phyloP scores from a whole-genome alignment of 116 monocot genomes.

The Phalaenopsis hybrid region DNA sequence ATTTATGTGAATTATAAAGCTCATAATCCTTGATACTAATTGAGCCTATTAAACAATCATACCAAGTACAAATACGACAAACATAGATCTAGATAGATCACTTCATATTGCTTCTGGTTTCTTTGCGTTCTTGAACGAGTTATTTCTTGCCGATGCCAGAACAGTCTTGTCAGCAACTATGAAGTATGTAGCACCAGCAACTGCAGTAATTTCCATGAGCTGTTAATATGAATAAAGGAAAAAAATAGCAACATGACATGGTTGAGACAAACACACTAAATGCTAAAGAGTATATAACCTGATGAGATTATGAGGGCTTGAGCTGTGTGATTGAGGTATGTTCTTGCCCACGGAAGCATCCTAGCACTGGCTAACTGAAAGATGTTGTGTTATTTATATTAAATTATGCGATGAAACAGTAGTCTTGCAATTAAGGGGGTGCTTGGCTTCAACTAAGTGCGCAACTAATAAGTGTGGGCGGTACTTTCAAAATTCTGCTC shows the following conservation, averaged over 20 bases:
- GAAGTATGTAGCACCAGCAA: conserved; percentile 75
- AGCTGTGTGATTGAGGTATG: conserved; percentile 79
- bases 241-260: neutral
- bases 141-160: conserved; percentile 69
- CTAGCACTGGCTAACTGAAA: conserved; percentile 69
- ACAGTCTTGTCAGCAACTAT: conserved; percentile 84
- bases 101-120: neutral
- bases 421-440: too few relatives aligned
- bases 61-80: neutral
- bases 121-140: conserved; percentile 49
- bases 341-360: conserved; percentile 86
- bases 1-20: neutral
- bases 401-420: too few relatives aligned
- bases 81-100: neutral
- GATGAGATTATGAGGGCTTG: conserved; percentile 89
- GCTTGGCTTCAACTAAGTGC: too few relatives aligned
- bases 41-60: too few relatives aligned
- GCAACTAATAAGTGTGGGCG: too few relatives aligned
- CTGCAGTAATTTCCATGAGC: conserved; percentile 21
- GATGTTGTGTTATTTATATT: too few relatives aligned
- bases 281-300: conserved; percentile 21
- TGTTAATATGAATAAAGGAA: neutral
- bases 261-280: neutral
- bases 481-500: too few relatives aligned
- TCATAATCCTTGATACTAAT: too few relatives aligned